Percentiles rank a stretch among this genome's conserved stretches.
Evolutionary conservation across 1,284 basidiomycete species (phyloP).

Genomic region (Microbotryum saponariae): DNA sequence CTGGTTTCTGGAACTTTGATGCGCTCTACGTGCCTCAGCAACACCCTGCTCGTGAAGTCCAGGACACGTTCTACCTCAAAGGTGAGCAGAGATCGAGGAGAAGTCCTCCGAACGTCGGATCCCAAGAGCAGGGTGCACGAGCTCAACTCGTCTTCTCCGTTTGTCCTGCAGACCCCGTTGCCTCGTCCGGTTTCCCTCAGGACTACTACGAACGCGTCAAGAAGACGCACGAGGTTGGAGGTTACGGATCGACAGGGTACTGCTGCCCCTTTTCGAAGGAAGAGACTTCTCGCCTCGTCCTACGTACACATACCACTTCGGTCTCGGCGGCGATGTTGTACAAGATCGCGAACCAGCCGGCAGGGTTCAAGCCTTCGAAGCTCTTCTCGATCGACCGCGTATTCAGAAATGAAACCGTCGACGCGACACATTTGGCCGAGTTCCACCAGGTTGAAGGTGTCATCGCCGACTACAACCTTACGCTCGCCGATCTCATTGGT

Average conservation of each 20-base stretch:
- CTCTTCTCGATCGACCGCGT: conserved; percentile 97
- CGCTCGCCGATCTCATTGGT: conserved; percentile 96
- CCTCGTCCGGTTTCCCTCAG: conserved; percentile 65
- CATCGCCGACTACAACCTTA: conserved; percentile 87
- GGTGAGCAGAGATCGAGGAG: conserved; percentile 46
- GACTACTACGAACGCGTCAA: conserved; percentile 88
- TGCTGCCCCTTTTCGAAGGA: conserved; percentile 91
- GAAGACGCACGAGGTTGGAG: conserved; percentile 70
- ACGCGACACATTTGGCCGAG: conserved; percentile 98
- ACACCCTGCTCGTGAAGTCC: conserved; percentile 94
- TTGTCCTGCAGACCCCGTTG: conserved; percentile 62
- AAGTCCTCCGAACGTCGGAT: background rate
- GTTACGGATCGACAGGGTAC: conserved; percentile 94
- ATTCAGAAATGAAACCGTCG: conserved; percentile 97
- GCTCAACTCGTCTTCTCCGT: too few species aligned
- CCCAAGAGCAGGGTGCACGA: background rate
- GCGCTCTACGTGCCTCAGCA: conserved; percentile 97
- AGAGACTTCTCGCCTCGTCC: conserved; percentile 82
- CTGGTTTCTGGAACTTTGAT: conserved; percentile 99
- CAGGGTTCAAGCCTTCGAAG: conserved; percentile 90
- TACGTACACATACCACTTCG: conserved; percentile 96
- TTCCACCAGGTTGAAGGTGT: conserved; percentile 99
- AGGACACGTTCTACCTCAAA: conserved; percentile 98
- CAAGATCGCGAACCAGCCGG: conserved; percentile 66
- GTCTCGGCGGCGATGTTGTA: conserved; percentile 93